Conservation (phyloP, 176 grass and related monocot genomes). For the Oryza glumipatula region DNA sequence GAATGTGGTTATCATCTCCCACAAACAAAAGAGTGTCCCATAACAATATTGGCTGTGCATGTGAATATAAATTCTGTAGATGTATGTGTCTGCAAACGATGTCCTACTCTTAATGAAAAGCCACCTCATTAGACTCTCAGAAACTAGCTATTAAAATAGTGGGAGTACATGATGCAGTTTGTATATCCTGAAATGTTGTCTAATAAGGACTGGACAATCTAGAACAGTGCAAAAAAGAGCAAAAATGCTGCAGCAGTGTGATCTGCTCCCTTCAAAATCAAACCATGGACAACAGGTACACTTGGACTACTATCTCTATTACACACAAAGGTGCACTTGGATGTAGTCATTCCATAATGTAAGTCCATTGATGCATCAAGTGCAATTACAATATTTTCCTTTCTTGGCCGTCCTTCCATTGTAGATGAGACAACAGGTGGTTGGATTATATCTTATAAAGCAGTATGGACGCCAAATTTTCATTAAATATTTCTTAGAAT, state of each 20-base stretch:
- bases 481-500: slow-evolving; percentile 1
- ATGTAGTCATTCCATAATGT: background rate
- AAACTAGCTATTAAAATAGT: background rate
- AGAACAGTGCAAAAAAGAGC: background rate
- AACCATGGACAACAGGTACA: background rate
- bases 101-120: background rate
- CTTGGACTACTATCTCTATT: background rate
- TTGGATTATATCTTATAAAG: background rate
- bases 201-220: slow-evolving; percentile 12
- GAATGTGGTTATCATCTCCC: background rate
- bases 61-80: slow-evolving; percentile 15
- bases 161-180: background rate
- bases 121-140: background rate
- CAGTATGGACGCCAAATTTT: background rate
- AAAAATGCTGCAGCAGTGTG: background rate
- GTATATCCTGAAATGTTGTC: background rate
- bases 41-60: slow-evolving; percentile 5
- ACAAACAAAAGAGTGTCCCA: background rate
- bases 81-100: background rate
- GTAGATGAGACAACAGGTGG: background rate
- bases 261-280: background rate
- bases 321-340: background rate
- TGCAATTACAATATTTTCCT: slow-evolving; percentile 3
- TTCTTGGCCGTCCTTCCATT: background rate
- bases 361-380: background rate